Base-by-base conservation (phyloP, 306 rosid species). In the Castanopsis chinensis region DNA sequence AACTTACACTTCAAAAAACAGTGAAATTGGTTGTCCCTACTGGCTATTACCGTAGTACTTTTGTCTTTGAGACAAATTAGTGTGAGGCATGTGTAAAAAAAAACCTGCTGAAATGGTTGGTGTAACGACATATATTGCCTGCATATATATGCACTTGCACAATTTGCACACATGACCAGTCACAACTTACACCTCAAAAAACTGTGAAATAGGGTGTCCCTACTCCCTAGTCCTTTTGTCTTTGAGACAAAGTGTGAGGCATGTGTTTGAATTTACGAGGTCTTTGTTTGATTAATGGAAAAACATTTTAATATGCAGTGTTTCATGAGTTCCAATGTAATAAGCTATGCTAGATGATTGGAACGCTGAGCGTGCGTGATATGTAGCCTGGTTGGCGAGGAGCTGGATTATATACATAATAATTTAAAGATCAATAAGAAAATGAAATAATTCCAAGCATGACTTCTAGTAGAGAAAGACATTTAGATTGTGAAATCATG, bases 271-370 rank as follows among this genome's bases (percentile, higher is more conserved):
- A 72, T 80, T 76, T 76, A 32, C 84, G 84, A 84, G 84, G 76
- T 75, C 37, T 30, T 43, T 63, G 49, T 63, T 69, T 32, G 15
- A 49, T 20, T 63, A 33, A 35, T 21, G 65, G 65, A 72, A 61
- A 53, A 43, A 54, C 69, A 73, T 60, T 14, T 41, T 72, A 23
- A 59, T 32, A 53, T 52, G 64, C 10, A 37, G 10, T 4, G 51
- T 72, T 78, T 87, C 86, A 84, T 76, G 84, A 84, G 84, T 87
- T 63, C 83, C 90, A 69, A 84, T 69, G 76, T 54, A 32, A 56
- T 6, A 49, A n/a, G 14, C 28, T 17, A 37, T 71, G 69, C 5
- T 25, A 18, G 52, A 59, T 58, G 60, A 68, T 77, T 25, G 79
- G 54, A 57, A 69, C 4, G 43, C 58, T 33, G 35, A 41, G 23